These are phyloP conservation scores for Kodamaea suecica DNA, from an alignment of 1,139 yeast genomes.

Conservation along the genomic window DNA sequence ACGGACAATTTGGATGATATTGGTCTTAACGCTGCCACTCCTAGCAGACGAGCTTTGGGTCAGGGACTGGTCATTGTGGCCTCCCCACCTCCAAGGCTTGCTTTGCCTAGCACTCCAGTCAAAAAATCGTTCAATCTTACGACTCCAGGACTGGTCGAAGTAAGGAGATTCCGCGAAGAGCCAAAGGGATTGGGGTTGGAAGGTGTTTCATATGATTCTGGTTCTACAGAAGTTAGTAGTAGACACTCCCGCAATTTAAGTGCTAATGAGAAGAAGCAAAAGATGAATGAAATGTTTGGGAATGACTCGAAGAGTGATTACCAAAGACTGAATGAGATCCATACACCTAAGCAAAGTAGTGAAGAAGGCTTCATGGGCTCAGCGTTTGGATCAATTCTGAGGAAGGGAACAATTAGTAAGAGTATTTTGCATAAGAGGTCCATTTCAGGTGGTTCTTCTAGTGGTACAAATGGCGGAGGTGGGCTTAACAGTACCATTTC, in stretches of 20 bases:
- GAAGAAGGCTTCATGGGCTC: slow-evolving; percentile 6
- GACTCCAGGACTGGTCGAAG: slow-evolving; percentile 13
- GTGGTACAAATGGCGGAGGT: slow-evolving; percentile 3
- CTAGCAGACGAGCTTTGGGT: slow-evolving; percentile 8
- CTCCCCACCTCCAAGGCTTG: slow-evolving; percentile 36
- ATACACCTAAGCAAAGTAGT: slow-evolving; percentile 34
- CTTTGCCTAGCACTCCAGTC: slow-evolving; percentile 28
- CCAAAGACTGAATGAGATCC: slow-evolving; percentile 3
- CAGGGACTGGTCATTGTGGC: slow-evolving; percentile 4
- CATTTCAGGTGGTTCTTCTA: slow-evolving; percentile 35
- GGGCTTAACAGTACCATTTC: slow-evolving; percentile 18
- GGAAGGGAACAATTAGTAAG: slow-evolving; percentile 30
- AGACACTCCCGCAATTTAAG: slow-evolving; percentile 1
- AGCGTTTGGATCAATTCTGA: slow-evolving; percentile 15
- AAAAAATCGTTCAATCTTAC: slow-evolving; percentile 11
- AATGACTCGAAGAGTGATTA: slow-evolving; percentile 2
- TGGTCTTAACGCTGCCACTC: slow-evolving; percentile 18
- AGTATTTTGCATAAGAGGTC: slow-evolving; percentile 37
- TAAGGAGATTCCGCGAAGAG: slow-evolving; percentile 15
- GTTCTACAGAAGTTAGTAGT: neutral
- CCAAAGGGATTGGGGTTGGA: slow-evolving; percentile 41
- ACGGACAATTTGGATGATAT: slow-evolving; percentile 19
- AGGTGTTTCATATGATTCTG: slow-evolving; percentile 29
- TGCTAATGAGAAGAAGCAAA: slow-evolving; percentile 8
- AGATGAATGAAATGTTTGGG: slow-evolving; percentile 3